Conservation (phyloP, 345 rosid genomes). For the Ailanthus altissimus region DNA sequence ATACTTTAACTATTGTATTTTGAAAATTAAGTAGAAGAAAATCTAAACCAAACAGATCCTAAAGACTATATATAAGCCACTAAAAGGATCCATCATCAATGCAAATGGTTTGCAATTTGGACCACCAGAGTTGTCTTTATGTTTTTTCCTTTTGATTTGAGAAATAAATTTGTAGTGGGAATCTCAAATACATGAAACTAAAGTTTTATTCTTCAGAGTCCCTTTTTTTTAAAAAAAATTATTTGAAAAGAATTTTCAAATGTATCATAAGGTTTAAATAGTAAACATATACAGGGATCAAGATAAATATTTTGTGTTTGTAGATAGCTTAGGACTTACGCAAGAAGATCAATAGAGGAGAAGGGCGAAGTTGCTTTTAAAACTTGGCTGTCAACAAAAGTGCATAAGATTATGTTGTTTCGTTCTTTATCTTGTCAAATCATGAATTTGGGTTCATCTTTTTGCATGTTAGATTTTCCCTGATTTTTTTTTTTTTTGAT, state of each 20-base stretch:
- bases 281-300: neutral
- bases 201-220: no score
- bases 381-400: neutral
- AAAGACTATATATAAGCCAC: slow-evolving; percentile 9
- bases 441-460: neutral
- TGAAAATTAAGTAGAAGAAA: no score
- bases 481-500: neutral
- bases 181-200: neutral
- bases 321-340: neutral
- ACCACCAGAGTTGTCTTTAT: slow-evolving; percentile 16
- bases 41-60: no score
- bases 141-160: slow-evolving; percentile 26
- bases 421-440: slow-evolving; percentile 3
- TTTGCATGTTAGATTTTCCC: neutral
- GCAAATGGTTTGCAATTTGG: slow-evolving; percentile 7
- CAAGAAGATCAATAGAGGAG: neutral
- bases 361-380: neutral
- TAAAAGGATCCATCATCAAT: neutral
- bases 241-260: neutral
- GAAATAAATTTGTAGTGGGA: neutral
- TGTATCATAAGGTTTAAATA: neutral
- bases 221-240: neutral
- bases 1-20: no score
- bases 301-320: neutral
- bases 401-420: neutral